A percentile compares a stretch with the other conserved stretches of the same genome.
Conservation (phyloP, 176 grass and related monocot species). For the Zoysia pacifica region DNA sequence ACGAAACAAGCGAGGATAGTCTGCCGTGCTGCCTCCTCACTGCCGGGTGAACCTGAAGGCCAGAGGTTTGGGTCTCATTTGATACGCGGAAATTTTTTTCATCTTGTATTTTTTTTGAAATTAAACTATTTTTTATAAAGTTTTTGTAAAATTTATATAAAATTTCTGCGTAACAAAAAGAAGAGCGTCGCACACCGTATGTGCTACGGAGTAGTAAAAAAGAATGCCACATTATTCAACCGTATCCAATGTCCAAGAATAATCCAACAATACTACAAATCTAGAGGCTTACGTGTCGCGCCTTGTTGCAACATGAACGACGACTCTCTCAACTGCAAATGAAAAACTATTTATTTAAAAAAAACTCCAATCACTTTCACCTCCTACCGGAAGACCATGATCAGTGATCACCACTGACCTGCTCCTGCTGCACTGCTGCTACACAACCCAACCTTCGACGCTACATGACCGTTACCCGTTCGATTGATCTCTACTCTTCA, state of each 20-base stretch:
- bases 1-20: too few species aligned
- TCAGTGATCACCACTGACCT: not conserved
- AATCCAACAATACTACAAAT: conserved; percentile 21
- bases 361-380: conserved; percentile 21
- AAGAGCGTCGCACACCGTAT: too few species aligned
- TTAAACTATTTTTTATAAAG: too few species aligned
- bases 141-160: too few species aligned
- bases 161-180: too few species aligned
- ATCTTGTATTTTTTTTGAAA: too few species aligned
- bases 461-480: not conserved
- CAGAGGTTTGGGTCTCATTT: too few species aligned
- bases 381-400: not conserved
- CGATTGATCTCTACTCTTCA: not conserved
- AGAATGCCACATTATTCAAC: conserved; percentile 28
- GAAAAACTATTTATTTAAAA: not conserved
- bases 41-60: too few species aligned
- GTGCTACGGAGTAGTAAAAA: not conserved
- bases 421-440: not conserved
- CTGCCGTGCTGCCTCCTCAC: too few species aligned
- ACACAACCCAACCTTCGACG: not conserved
- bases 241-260: conserved; percentile 23
- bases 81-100: too few species aligned
- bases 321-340: conserved; percentile 10
- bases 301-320: conserved; percentile 2
- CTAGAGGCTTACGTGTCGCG: not conserved